phyloP scores from a whole-genome alignment of 352 stramenopile genomes.

The Porosira glacialis region DNA sequence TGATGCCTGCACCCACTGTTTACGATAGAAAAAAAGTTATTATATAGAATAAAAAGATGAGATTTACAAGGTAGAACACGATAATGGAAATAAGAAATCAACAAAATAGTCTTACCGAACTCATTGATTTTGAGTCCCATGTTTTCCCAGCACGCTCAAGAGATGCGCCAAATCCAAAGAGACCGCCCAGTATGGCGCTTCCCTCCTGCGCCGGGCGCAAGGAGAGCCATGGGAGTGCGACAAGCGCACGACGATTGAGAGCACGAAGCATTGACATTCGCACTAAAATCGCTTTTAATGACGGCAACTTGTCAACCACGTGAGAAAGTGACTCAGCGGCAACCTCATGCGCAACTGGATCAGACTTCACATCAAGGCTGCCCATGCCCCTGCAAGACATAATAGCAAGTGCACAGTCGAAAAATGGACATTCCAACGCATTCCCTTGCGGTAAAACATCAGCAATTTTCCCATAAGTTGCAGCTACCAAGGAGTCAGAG shows the following conservation, averaged over 20 bases:
- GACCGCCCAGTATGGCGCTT: constrained; percentile 72
- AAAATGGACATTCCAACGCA: constrained; percentile 43
- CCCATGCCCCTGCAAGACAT: constrained; percentile 3
- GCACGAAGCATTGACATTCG: constrained; percentile 86
- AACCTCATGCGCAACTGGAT: constrained; percentile 46
- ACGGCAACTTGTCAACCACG: constrained; percentile 46
- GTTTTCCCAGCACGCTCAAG: constrained; percentile 63
- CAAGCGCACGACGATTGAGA: constrained; percentile 66
- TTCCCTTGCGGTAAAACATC: constrained; percentile 41
- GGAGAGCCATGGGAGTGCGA: constrained; percentile 73
- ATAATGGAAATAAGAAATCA: constrained; percentile 19
- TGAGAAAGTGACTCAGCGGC: constrained; percentile 38
- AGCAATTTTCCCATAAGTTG: constrained; percentile 42
- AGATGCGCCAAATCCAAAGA: constrained; percentile 72
- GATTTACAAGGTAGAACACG: too few species aligned
- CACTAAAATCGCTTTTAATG: constrained; percentile 82
- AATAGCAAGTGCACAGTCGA: constrained; percentile 46
- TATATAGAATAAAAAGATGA: too few species aligned
- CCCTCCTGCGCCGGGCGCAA: constrained; percentile 74
- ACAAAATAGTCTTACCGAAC: constrained; percentile 25
- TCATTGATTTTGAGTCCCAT: constrained; percentile 42
- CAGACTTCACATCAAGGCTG: constrained; percentile 17
- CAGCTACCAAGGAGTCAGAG: constrained; percentile 63
- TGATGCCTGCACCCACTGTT: constrained; percentile 70
- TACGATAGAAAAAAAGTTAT: too few species aligned